Evolutionary conservation across 345 rosid species (phyloP), one percentile per base, ranked within the genome.

Genomic region (Carallia pectinifolia): DNA sequence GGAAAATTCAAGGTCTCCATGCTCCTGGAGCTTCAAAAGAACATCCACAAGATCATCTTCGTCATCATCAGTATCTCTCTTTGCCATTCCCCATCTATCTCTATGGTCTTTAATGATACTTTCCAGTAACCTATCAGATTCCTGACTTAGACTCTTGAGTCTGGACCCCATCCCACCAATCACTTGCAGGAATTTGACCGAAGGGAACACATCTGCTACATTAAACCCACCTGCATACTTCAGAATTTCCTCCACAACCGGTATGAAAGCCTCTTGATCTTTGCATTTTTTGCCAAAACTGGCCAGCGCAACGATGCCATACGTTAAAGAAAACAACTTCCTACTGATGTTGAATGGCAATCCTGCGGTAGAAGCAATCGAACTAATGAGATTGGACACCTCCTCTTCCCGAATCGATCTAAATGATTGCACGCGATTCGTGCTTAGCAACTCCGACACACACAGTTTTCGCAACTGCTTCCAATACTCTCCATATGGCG

Each of bases 211-310:
- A 61, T 79, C 81, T 1, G 64, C 76, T 6, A 76, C 8, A 29
- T 59, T 66, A 15, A 83, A 69, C 7, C 83, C 87, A 8, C 64
- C 55, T 5, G 61, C 31, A 36, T 58, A 53, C 4, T 1, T 4
- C 3, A 44, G 6, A 0, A 54, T 29, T 39, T 62, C 79, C 10
- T 19, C 6, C 4, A 54, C 29, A 2, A 50, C 5, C 0, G 44
- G 4, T 2, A 81, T 39, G 61, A 79, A 67, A 10, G 52, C 54
- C 17, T 76, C 80, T 40, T 81, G 79, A 15, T 66, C 75, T 6
- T 63, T 71, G 52, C 56, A 52, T 71, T 71, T 76, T 50, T 62
- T 56, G 1, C 81, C 84, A 54, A 83, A 70, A 3, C 74, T 70
- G 2, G 75, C 67, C 19, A 77, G 74, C 4, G 79, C 17, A 7